Evolutionary conservation across 331 rosid species (phyloP).

Genomic region (Malus hybrid): DNA sequence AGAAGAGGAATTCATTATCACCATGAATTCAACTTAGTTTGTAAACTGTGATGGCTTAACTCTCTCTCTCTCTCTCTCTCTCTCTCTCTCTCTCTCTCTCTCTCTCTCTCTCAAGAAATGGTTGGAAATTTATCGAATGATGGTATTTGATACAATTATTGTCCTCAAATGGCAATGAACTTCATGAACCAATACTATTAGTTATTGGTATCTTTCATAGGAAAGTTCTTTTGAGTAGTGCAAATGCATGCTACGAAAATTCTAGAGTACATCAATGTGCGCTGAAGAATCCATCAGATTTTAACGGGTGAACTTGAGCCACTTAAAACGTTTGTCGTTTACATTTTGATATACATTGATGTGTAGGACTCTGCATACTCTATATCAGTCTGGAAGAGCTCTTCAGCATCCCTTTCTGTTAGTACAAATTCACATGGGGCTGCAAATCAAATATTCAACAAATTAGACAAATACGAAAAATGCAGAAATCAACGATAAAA

Average conservation of each 20-base stretch:
- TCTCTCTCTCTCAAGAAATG: not conserved
- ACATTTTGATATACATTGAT: not conserved
- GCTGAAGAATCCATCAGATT: no score
- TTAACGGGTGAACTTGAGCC: not conserved
- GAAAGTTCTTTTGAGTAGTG: not conserved
- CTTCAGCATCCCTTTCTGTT: conserved; percentile 4
- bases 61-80: no score
- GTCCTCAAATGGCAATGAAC: not conserved
- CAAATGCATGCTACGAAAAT: not conserved
- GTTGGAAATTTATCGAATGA: not conserved
- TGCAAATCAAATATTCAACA: conserved; percentile 7
- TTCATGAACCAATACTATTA: not conserved
- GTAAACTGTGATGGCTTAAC: not conserved
- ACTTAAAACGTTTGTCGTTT: not conserved
- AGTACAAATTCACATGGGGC: conserved; percentile 24
- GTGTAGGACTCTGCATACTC: not conserved
- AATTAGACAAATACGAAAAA: not conserved
- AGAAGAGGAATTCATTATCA: conserved; percentile 3
- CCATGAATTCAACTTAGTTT: conserved; percentile 17
- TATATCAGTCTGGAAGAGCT: not conserved
- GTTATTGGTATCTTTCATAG: not conserved
- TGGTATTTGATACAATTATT: not conserved
- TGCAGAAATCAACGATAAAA: not conserved
- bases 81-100: not conserved
- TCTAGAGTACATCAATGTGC: no score